A percentile compares a stretch with the other conserved stretches of the same genome.
Evolutionary conservation across 495 filamentous ascomycete species (phyloP).

Genomic region (Xylaria flabelliformis): DNA sequence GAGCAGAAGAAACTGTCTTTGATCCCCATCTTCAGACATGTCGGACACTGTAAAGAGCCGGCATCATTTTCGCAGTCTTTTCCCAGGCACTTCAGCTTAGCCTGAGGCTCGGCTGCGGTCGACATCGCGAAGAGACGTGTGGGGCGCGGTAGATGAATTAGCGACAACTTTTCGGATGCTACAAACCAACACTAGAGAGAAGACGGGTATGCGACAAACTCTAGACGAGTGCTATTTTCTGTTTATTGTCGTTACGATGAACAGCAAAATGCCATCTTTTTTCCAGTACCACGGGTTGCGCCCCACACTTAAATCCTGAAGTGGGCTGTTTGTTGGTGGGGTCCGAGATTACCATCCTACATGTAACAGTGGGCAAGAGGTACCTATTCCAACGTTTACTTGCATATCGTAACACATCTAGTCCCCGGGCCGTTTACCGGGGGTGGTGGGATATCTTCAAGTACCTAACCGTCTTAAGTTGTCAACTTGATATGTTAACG

Average conservation of each 20-base stretch:
- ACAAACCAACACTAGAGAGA: not conserved
- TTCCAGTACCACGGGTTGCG: not conserved
- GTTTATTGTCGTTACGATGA: not conserved
- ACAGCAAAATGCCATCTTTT: not conserved
- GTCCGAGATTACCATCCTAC: not conserved
- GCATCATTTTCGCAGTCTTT: constrained; percentile 84
- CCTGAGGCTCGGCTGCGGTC: constrained; percentile 46
- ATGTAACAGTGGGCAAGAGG: not conserved
- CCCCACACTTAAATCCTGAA: constrained; percentile 1
- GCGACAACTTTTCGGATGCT: not conserved
- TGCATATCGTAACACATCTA: not conserved
- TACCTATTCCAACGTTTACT: not conserved
- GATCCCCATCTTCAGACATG: constrained; percentile 82
- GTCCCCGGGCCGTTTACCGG: not conserved
- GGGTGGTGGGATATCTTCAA: not conserved
- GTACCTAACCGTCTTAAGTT: constrained; percentile 1
- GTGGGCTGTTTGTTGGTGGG: constrained; percentile 22
- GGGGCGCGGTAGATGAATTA: not conserved
- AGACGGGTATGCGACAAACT: not conserved
- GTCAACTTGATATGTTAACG: not conserved
- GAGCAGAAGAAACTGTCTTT: constrained; percentile 96
- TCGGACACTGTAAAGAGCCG: constrained; percentile 87
- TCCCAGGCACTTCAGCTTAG: constrained; percentile 77
- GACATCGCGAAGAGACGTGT: constrained; percentile 45
- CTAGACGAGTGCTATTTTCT: not conserved